phyloP scores from a whole-genome alignment of 305 asterid genomes.

The Fraxinus albicans region DNA sequence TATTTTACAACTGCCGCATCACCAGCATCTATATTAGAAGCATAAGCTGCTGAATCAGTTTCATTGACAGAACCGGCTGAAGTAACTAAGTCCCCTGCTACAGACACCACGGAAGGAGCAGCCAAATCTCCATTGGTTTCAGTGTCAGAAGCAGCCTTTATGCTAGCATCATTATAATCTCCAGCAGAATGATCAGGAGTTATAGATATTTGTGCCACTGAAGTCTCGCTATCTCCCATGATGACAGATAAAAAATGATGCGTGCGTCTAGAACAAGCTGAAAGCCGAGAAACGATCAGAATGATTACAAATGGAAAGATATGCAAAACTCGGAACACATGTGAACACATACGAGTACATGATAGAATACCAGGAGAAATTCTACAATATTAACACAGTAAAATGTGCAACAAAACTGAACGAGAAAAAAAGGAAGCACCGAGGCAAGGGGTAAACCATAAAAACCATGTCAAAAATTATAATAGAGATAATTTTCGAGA shows the following conservation, averaged over 20 bases:
- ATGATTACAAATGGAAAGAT: background rate
- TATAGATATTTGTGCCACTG: slow-evolving; percentile 44
- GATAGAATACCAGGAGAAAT: background rate
- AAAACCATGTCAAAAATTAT: background rate
- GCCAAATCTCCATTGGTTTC: slow-evolving; percentile 33
- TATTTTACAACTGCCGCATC: slow-evolving; percentile 20
- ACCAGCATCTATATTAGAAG: slow-evolving; percentile 28
- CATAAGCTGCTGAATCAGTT: slow-evolving; percentile 27
- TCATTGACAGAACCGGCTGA: slow-evolving; percentile 28
- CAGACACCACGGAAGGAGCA: slow-evolving; percentile 28
- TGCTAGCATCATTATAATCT: slow-evolving; percentile 33
- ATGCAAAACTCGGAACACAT: background rate
- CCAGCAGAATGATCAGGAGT: slow-evolving; percentile 29
- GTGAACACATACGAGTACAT: background rate
- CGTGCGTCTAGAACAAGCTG: slow-evolving; percentile 11
- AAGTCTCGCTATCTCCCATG: slow-evolving; percentile 58
- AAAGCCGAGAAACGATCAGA: background rate
- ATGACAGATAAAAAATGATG: slow-evolving; percentile 9
- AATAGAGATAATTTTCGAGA: background rate
- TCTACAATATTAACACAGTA: background rate
- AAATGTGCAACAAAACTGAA: background rate
- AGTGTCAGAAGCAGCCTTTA: slow-evolving; percentile 31
- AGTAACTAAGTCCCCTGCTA: slow-evolving; percentile 33
- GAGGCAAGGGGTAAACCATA: background rate
- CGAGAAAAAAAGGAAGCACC: background rate